Evolutionary conservation across 176 grass and related monocot genomes (phyloP).

Genomic region (Paspalum notatum): DNA sequence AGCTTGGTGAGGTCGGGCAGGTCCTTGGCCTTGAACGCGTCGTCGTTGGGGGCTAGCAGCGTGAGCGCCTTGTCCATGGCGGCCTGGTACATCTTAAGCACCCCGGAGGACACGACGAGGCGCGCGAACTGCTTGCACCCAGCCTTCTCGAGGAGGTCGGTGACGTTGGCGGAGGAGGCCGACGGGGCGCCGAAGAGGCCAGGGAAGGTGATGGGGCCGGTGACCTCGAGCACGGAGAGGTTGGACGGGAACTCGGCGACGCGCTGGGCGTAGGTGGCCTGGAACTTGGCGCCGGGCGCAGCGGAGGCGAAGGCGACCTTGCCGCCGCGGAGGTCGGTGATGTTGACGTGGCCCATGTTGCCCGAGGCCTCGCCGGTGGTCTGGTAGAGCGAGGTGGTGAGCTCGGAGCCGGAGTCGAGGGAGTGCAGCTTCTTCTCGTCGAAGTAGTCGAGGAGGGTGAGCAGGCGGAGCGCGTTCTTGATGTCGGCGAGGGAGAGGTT

Average conservation of each 20-base stretch:
- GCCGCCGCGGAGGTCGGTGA: slow-evolving; percentile 92
- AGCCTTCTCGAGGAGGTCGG: slow-evolving; percentile 85
- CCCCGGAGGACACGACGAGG: slow-evolving; percentile 74
- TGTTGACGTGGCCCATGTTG: slow-evolving; percentile 95
- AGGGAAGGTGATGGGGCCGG: slow-evolving; percentile 80
- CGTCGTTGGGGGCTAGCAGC: slow-evolving; percentile 89
- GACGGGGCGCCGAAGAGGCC: slow-evolving; percentile 72
- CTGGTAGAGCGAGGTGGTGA: slow-evolving; percentile 92
- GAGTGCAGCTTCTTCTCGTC: slow-evolving; percentile 91
- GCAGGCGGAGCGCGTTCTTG: slow-evolving; percentile 92
- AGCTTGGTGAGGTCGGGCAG: slow-evolving; percentile 76
- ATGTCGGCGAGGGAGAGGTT: slow-evolving; percentile 76
- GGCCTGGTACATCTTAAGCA: slow-evolving; percentile 77
- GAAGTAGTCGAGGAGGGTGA: slow-evolving; percentile 95
- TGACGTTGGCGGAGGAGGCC: slow-evolving; percentile 67
- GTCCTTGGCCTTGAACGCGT: slow-evolving; percentile 79
- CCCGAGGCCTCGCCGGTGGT: slow-evolving; percentile 82
- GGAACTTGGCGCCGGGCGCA: slow-evolving; percentile 68
- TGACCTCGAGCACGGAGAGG: slow-evolving; percentile 92
- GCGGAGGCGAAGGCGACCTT: slow-evolving; percentile 85
- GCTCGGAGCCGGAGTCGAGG: slow-evolving; percentile 66
- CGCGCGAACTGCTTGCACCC: slow-evolving; percentile 88
- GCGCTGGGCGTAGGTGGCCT: slow-evolving; percentile 80
- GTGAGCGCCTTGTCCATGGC: slow-evolving; percentile 95
- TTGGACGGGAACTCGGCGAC: slow-evolving; percentile 78